Percentiles rank a stretch among this genome's conserved stretches.
Conservation (phyloP, 495 filamentous ascomycete genomes). For the Talaromyces borbonicus region DNA sequence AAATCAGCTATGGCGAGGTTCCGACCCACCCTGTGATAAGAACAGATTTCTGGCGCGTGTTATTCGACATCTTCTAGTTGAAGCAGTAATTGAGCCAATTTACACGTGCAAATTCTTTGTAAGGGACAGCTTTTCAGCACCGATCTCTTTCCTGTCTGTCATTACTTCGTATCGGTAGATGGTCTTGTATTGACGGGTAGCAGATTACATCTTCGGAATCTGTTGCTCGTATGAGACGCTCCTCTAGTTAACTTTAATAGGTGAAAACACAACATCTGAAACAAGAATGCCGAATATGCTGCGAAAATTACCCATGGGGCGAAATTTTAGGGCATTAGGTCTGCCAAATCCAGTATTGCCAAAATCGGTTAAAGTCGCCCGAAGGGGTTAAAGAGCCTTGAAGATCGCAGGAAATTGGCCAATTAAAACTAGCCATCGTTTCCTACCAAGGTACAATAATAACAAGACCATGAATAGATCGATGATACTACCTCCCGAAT, state of each 20-base stretch:
- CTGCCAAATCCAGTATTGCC: neutral
- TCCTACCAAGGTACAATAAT: too few relatives aligned
- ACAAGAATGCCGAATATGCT: neutral
- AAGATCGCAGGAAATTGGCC: neutral
- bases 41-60: constrained; percentile 16
- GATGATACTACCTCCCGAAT: too few relatives aligned
- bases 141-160: neutral
- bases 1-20: neutral
- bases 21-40: constrained; percentile 29
- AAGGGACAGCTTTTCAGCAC: neutral
- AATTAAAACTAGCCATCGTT: neutral
- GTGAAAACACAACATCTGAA: neutral
- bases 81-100: neutral
- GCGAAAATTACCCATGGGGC: neutral
- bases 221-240: neutral
- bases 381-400: neutral
- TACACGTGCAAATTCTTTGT: neutral
- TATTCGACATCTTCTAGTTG: neutral
- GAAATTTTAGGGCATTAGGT: too few relatives aligned
- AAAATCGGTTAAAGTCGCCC: neutral
- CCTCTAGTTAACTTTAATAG: neutral
- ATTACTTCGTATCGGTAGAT: neutral
- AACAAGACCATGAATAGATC: too few relatives aligned
- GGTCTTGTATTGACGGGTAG: neutral
- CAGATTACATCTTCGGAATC: neutral